phyloP scores from a whole-genome alignment of 2,329 filamentous ascomycete genomes.

The Ceratocystis harringtonii region DNA sequence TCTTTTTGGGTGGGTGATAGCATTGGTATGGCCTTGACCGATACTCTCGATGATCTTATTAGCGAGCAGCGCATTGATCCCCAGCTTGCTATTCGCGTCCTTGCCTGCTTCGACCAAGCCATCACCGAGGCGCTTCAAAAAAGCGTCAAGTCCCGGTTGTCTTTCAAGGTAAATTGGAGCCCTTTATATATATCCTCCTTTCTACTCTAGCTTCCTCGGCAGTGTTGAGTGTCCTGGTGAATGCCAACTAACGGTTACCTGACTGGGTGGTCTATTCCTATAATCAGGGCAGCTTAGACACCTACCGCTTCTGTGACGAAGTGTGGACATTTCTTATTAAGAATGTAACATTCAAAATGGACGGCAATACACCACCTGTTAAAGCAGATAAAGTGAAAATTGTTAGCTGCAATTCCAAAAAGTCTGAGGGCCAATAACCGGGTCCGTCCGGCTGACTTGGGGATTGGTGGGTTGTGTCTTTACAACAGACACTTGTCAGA shows the following conservation, averaged over 20 bases:
- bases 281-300: conserved; percentile 77
- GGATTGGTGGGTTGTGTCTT: neutral
- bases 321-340: conserved; percentile 99
- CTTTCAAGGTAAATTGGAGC: conserved; percentile 61
- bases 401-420: conserved; percentile 90
- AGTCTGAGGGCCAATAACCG: conserved; percentile 28
- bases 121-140: conserved; percentile 85
- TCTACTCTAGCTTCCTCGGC: neutral
- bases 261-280: neutral
- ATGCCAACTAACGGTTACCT: neutral
- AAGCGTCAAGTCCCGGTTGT: conserved; percentile 77
- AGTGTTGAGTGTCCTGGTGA: neutral
- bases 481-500: neutral
- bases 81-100: conserved; percentile 95
- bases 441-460: neutral
- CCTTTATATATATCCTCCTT: neutral
- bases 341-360: conserved; percentile 97
- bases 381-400: conserved; percentile 93
- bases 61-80: conserved; percentile 90
- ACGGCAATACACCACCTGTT: conserved; percentile 57
- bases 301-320: conserved; percentile 98
- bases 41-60: conserved; percentile 94
- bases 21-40: conserved; percentile 82
- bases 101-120: conserved; percentile 85
- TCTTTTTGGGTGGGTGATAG: conserved; percentile 35